Conservation (phyloP, 1,284 basidiomycete species). For the Ceratobasidium sp. region DNA sequence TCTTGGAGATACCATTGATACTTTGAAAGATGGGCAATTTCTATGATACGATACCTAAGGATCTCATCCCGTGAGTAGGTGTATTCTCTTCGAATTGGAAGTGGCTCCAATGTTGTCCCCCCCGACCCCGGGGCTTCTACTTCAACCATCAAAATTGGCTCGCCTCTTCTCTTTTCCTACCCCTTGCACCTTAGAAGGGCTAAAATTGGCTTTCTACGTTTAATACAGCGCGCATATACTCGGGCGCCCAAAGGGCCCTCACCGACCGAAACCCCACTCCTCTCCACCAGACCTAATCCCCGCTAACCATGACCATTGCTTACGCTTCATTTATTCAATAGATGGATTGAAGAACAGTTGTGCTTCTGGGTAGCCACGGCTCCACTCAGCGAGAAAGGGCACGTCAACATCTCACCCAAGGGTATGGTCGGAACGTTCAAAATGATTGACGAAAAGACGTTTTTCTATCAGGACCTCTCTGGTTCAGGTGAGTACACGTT, state of each 20-base stretch:
- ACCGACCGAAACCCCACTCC: no score
- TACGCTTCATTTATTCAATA: background rate
- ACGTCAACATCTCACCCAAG: conserved; percentile 71
- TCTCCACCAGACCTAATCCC: no score
- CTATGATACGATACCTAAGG: conserved; percentile 63
- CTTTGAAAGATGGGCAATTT: conserved; percentile 62
- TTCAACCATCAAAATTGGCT: no score
- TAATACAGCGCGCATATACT: conserved; percentile 23
- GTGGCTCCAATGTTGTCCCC: no score
- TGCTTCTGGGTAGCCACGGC: conserved; percentile 73
- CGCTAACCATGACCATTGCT: background rate
- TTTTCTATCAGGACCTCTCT: conserved; percentile 73
- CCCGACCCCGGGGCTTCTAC: no score
- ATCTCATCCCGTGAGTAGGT: conserved; percentile 55
- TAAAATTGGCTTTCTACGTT: background rate
- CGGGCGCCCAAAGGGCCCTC: no score
- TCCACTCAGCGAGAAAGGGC: conserved; percentile 64
- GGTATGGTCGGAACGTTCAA: conserved; percentile 63
- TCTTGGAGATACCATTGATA: no score
- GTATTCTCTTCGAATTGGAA: no score
- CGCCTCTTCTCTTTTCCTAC: no score
- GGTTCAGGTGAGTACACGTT: conserved; percentile 64
- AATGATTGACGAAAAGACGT: conserved; percentile 62
- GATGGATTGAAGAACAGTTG: conserved; percentile 67
- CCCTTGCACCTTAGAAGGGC: no score